Percentiles rank a stretch among this genome's conserved stretches.
Conservation (phyloP, 352 stramenopile species). For the Phytophthora idaei region DNA sequence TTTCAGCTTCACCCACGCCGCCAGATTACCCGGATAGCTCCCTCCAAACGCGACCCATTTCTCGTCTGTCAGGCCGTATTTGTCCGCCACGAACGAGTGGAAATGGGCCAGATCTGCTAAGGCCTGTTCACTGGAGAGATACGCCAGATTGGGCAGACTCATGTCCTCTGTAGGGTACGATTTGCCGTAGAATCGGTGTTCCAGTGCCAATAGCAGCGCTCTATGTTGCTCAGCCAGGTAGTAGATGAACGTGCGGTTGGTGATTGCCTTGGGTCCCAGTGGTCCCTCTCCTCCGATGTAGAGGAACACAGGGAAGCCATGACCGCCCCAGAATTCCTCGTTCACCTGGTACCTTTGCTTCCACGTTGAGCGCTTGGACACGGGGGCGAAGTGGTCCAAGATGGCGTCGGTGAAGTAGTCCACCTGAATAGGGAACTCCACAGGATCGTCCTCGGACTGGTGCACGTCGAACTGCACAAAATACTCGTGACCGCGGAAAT, state of each 20-base stretch:
- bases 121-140: slow-evolving; percentile 90
- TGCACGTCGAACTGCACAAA: slow-evolving; percentile 60
- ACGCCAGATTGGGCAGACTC: slow-evolving; percentile 82
- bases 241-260: slow-evolving; percentile 81
- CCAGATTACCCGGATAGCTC: slow-evolving; percentile 95
- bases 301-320: slow-evolving; percentile 86
- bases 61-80: slow-evolving; percentile 59
- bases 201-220: slow-evolving; percentile 88
- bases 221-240: slow-evolving; percentile 75
- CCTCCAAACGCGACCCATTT: slow-evolving; percentile 96
- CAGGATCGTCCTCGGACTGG: slow-evolving; percentile 29
- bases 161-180: slow-evolving; percentile 89
- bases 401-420: slow-evolving; percentile 66
- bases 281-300: slow-evolving; percentile 87
- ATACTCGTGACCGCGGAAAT: slow-evolving; percentile 75
- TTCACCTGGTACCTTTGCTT: slow-evolving; percentile 92
- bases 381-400: slow-evolving; percentile 73
- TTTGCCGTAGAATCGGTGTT: slow-evolving; percentile 96
- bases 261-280: slow-evolving; percentile 59
- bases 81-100: slow-evolving; percentile 69
- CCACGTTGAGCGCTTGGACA: slow-evolving; percentile 67
- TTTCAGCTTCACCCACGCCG: slow-evolving; percentile 93
- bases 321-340: slow-evolving; percentile 83
- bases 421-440: slow-evolving; percentile 50
- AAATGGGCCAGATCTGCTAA: slow-evolving; percentile 93